A percentile compares a stretch with the other conserved stretches of the same genome.
These are phyloP conservation scores for Ceratobasidium theobromae DNA, from an alignment of 1,284 basidiomycete species.

Conservation along the genomic window DNA sequence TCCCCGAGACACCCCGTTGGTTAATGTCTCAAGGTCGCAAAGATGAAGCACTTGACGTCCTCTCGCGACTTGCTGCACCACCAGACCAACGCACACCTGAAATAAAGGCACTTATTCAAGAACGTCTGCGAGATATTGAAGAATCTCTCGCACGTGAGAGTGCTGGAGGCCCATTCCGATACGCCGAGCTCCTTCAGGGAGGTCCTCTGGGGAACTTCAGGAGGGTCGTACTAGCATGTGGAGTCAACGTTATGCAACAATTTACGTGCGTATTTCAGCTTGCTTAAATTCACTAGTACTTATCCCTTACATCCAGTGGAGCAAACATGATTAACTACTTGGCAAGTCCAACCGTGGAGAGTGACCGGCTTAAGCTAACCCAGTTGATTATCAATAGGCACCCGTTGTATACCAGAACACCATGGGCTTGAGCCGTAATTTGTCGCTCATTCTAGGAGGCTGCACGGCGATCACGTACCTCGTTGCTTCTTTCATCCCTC, in stretches of 20 bases:
- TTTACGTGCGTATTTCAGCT: conserved; percentile 43
- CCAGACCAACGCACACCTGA: conserved; percentile 16
- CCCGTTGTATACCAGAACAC: conserved; percentile 51
- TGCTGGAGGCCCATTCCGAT: conserved; percentile 48
- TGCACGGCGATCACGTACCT: conserved; percentile 49
- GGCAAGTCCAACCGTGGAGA: not conserved
- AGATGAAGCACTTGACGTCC: conserved; percentile 39
- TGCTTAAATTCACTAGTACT: not conserved
- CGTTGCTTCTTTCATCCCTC: conserved; percentile 51
- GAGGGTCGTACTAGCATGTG: conserved; percentile 47
- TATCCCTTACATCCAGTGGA: conserved; percentile 21
- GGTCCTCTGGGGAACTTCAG: conserved; percentile 50
- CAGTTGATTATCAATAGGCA: conserved; percentile 45
- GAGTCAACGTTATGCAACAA: conserved; percentile 50
- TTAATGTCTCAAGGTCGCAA: conserved; percentile 43
- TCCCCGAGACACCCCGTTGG: conserved; percentile 44
- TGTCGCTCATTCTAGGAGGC: conserved; percentile 49
- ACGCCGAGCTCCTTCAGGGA: conserved; percentile 47
- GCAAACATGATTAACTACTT: conserved; percentile 43
- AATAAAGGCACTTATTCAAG: conserved; percentile 16
- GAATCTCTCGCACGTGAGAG: conserved; percentile 47
- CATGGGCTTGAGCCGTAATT: conserved; percentile 48
- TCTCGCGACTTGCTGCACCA: conserved; percentile 16
- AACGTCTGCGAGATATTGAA: conserved; percentile 44
- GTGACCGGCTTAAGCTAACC: not conserved